Evolutionary conservation across 805 yeast genomes (phyloP), one percentile per base, ranked within the genome.

Genomic region (Candida chauliodis): DNA sequence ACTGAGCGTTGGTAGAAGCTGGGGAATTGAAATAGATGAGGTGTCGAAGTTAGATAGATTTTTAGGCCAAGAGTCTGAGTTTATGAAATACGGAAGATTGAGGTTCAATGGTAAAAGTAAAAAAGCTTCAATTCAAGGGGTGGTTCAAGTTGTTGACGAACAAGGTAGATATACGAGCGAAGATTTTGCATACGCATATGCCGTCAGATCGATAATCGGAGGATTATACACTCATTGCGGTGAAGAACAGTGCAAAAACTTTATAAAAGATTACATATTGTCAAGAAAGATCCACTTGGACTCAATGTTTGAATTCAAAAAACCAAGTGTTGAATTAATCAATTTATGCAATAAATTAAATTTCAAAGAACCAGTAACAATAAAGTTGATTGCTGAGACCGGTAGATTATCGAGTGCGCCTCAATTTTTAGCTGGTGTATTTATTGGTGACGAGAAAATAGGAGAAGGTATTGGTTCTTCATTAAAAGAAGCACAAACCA

Each of bases 391-490:
- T 40, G 90, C 95, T 23, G 99, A 93, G 63, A 84, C 96, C 20
- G 99, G 99, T 59, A 78, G 99, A 62, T 69, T 73, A 52, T 79
- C 96, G 2, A 74, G 77, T 42, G 79, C 84, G 33, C 95, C 99
- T 17, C 82, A 89, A 26, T 93, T 78, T 50, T 84, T 91, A 10
- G 95, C 91, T 23, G 98, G 96, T 36, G 93, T 87, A 1, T 93
- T 89, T 60, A 73, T 84, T 41, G 98, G 96, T 24, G 71, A 72
- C 10, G 78, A 79, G 46, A 81, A 87, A 61, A 70, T 93, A 39
- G 96, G 97, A 36, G 97, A 93, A 62, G 96, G 96, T 29, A 88
- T 84, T 55, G 99, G 98, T 25, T 71, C 95, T 5, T 84, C 95
- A 20, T 69, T 93, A 52, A 78, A 76, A 47, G 98, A 93, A 64